Base-by-base conservation (phyloP, 78 protist species). In the Emiliania huxleyi region DNA sequence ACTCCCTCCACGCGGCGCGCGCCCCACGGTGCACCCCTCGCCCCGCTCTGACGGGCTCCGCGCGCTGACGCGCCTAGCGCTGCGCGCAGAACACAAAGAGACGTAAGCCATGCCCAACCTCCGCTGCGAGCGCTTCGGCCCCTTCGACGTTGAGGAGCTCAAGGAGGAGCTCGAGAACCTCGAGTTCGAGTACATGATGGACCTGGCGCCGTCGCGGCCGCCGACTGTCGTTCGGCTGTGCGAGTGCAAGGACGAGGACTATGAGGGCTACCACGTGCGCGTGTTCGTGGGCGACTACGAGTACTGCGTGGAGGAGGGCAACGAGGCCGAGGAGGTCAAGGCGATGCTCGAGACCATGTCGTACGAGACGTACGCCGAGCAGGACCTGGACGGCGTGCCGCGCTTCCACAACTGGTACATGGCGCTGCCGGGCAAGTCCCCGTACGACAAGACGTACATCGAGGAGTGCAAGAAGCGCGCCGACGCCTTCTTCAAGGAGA, bases 401-500 rank as follows among this genome's bases (percentile, higher is more conserved):
- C 85, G 85, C 85, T 77, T 77, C 85, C 85, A 77, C 85, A 77
- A 77, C 85, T 77, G 85, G 85, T 77, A 77, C 48, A 37, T 77
- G 48, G 85, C 85, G 85, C 85, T 77, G 35, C 85, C 85, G 33
- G 85, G 85, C 44, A 77, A 77, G 46, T 77, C 85, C 35, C 85
- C 85, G 48, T 77, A 77, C 46, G 85, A 77, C 85, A 5, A 5
- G 85, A 2, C 5, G 35, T 77, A 77, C 85, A 40, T 77, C 23
- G 85, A 37, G 85, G 85, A 77, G 85, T 40, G 85, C 85, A 77
- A 77, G 48, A 37, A 12, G 44, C 85, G 85, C 46, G 85, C 85
- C 35, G 48, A 77, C 85, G 85, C 85, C 46, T 77, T 40, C 85
- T 77, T 77, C 85, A 37, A 77, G 29, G 85, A 77, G 85, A 77